Percentiles rank a stretch among this genome's conserved stretches.
Conservation (phyloP, 1,284 basidiomycete genomes). For the Volvariella surrecta region DNA sequence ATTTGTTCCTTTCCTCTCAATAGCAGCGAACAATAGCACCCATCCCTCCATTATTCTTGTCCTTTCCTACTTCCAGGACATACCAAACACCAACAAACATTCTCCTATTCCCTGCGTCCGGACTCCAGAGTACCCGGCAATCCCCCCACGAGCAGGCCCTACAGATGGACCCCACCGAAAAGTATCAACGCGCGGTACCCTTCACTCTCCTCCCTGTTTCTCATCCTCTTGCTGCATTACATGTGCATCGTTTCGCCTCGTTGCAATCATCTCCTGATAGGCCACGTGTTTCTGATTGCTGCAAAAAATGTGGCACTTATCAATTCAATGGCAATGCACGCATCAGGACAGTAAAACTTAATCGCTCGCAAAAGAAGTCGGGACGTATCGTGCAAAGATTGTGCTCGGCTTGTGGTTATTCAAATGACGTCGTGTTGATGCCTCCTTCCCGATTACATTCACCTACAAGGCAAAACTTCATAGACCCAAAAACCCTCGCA, state of each 20-base stretch:
- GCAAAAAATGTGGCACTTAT: conserved; percentile 42
- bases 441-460: too few relatives aligned
- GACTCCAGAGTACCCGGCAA: too few relatives aligned
- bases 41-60: conserved; percentile 6
- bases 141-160: not conserved
- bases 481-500: too few relatives aligned
- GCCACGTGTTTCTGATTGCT: conserved; percentile 25
- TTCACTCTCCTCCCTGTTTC: conserved; percentile 38
- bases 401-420: conserved; percentile 16
- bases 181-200: conserved; percentile 41
- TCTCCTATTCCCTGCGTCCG: not conserved
- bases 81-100: not conserved
- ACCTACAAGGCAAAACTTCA: too few relatives aligned
- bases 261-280: not conserved
- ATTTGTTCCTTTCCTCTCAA: conserved; percentile 12
- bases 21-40: conserved; percentile 17
- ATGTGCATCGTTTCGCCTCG: conserved; percentile 29
- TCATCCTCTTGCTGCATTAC: conserved; percentile 50
- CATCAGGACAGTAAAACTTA: conserved; percentile 9
- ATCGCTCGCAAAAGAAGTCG: conserved; percentile 5
- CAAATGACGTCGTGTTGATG: conserved; percentile 8
- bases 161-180: conserved; percentile 27
- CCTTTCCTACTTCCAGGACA: conserved; percentile 12
- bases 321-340: conserved; percentile 20
- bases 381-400: conserved; percentile 12